Base-by-base conservation (phyloP, 768 basidiomycete genomes). In the Epithele typhae region DNA sequence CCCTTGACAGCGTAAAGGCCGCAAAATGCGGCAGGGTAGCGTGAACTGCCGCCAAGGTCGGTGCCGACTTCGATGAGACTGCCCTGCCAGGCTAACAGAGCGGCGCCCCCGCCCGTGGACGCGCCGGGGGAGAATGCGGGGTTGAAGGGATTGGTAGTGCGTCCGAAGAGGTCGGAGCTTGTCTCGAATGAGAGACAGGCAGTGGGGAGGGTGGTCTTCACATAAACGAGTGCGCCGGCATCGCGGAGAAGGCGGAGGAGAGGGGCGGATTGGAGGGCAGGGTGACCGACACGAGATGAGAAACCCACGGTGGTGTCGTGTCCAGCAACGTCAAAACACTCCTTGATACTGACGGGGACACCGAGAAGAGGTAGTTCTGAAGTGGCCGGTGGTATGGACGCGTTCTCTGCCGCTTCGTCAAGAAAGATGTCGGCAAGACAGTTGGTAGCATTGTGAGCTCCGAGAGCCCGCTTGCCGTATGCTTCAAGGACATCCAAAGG, bases 91-190 rank as follows among this genome's bases (percentile, higher is more conserved):
- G 77, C 76, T 3, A 78, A 56, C 17, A 79, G 64, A 7, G 78
- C 75, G 1, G 63, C 70, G 18, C 77, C 78, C 5, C 77, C 77
- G 22, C 77, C 77, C 0, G 74, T 74, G 0, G 76, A 78, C 21
- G 73, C 77, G 4, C 77, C 77, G 10, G 68, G 66, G 1, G 56
- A 60, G 43, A 65, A 69, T 6, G 65, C 63, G 4, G 60, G 48
- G 46, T 75, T 74, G 58, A 73, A 70, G 0, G 77, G 77, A 55
- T 79, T 78, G 12, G 59, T 61, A 4, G 76, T 76, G 25, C 61
- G 62, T 9, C 76, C 77, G 47, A 69, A 77, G 3, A 76, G 53
- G 50, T 75, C 69, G 36, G 74, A 75, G 37, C 56, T 48, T 0
- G 67, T 68, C 43, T 76, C 73, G 40, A 72, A 60, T 15, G 62